These are phyloP conservation scores for Amanita inopinata DNA, from an alignment of 768 basidiomycete genomes.

Conservation along the genomic window DNA sequence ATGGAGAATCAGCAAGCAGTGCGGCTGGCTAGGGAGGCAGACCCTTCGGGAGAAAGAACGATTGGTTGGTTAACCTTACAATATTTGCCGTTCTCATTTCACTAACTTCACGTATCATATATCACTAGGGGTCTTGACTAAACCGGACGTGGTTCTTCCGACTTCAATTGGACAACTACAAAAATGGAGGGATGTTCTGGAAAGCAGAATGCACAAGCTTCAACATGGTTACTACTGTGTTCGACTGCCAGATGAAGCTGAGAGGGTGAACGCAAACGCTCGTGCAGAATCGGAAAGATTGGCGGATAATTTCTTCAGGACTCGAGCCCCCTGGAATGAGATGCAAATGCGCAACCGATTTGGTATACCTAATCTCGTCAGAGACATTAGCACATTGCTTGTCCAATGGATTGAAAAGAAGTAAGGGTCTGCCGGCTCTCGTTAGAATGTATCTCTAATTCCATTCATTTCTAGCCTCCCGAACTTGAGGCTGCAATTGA, in stretches of 20 bases:
- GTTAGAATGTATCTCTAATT: not conserved
- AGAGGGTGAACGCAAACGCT: conserved; percentile 31
- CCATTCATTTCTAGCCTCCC: conserved; percentile 32
- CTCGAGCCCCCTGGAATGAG: conserved; percentile 41
- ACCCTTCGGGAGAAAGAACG: conserved; percentile 46
- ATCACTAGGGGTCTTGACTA: conserved; percentile 58
- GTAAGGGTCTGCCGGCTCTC: too few relatives aligned
- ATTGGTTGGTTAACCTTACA: conserved; percentile 37
- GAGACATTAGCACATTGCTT: conserved; percentile 41
- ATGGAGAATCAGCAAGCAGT: conserved; percentile 56
- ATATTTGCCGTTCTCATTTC: not conserved
- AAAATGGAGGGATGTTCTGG: conserved; percentile 42
- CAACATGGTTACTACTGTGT: conserved; percentile 58
- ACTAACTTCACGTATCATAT: not conserved
- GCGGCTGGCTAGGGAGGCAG: conserved; percentile 39
- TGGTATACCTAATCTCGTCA: conserved; percentile 45
- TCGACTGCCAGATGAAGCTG: conserved; percentile 50
- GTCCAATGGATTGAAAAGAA: conserved; percentile 40
- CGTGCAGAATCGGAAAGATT: conserved; percentile 25
- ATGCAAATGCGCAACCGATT: conserved; percentile 35
- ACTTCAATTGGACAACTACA: conserved; percentile 32
- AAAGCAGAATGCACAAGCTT: conserved; percentile 33
- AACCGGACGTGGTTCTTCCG: conserved; percentile 44
- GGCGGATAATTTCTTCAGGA: conserved; percentile 36
- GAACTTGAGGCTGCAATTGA: conserved; percentile 28